Evolutionary conservation across 2,329 filamentous ascomycete species (phyloP).

Genomic region (Lecanicillium sp.): DNA sequence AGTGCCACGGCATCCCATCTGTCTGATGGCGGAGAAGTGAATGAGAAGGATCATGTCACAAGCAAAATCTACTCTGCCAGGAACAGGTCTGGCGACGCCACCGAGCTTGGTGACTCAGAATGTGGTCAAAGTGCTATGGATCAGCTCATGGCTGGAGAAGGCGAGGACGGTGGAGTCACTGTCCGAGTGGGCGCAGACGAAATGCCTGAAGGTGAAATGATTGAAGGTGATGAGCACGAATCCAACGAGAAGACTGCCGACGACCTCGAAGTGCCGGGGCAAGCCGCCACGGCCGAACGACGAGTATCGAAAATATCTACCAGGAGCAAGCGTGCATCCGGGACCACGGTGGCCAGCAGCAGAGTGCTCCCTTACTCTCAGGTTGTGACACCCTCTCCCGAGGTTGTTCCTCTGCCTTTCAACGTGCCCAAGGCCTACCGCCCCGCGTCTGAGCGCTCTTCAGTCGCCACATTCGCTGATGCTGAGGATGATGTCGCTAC

Average conservation of each 20-base stretch:
- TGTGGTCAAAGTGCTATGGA: slow-evolving; percentile 26
- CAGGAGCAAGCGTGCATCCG: slow-evolving; percentile 21
- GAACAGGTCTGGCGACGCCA: slow-evolving; percentile 35
- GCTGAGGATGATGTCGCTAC: slow-evolving; percentile 38
- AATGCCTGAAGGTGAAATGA: slow-evolving; percentile 23
- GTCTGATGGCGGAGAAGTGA: slow-evolving; percentile 47
- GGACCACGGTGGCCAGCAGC: slow-evolving; percentile 15
- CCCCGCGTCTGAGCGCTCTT: slow-evolving; percentile 50
- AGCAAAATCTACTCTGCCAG: slow-evolving; percentile 31
- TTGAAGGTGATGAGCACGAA: slow-evolving; percentile 20
- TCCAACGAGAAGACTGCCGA: slow-evolving; percentile 27
- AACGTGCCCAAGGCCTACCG: slow-evolving; percentile 42
- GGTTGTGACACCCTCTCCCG: slow-evolving; percentile 33
- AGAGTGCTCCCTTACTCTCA: slow-evolving; percentile 15
- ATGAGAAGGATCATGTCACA: slow-evolving; percentile 36
- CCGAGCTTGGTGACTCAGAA: slow-evolving; percentile 48
- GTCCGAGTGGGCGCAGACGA: slow-evolving; percentile 50
- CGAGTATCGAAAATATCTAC: slow-evolving; percentile 1
- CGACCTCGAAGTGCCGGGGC: neutral
- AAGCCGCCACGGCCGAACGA: neutral
- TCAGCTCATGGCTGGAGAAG: slow-evolving; percentile 37
- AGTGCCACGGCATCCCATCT: slow-evolving; percentile 35
- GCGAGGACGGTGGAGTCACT: slow-evolving; percentile 42
- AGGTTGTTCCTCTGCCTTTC: slow-evolving; percentile 62
- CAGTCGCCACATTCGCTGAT: slow-evolving; percentile 65